These are phyloP conservation scores for Nicotiana tabacum DNA, from an alignment of 257 asterid species.

Conservation along the genomic window DNA sequence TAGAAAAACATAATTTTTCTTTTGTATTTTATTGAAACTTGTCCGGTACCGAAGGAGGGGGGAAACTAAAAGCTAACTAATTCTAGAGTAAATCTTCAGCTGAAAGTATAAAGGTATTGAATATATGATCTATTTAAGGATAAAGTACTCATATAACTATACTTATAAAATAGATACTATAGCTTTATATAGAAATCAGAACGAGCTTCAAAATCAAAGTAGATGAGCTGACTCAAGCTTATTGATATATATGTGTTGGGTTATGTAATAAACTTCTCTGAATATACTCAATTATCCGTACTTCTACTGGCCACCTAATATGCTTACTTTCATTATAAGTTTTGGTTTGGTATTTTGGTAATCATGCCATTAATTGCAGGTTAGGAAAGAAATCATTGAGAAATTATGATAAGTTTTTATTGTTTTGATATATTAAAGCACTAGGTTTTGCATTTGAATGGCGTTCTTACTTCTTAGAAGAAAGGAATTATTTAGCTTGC, in stretches of 20 bases:
- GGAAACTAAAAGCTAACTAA: too few species aligned
- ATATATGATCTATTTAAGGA: not conserved
- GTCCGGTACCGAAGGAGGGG: too few species aligned
- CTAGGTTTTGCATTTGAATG: not conserved
- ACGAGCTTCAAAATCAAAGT: not conserved
- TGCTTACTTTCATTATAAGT: not conserved
- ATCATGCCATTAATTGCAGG: not conserved
- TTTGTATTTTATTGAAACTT: not conserved
- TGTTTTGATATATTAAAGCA: not conserved
- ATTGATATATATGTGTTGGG: not conserved
- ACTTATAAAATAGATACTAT: not conserved
- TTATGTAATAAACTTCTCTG: not conserved
- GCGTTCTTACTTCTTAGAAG: not conserved
- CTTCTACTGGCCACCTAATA: not conserved
- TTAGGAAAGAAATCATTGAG: not conserved
- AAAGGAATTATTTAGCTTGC: not conserved
- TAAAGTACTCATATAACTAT: not conserved
- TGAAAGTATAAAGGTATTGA: not conserved
- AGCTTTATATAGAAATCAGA: not conserved
- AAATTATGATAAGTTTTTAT: not conserved
- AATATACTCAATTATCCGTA: not conserved
- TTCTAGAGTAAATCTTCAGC: not conserved
- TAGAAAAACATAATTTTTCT: too few species aligned
- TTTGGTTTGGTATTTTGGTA: not conserved
- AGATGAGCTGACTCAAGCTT: not conserved